These are phyloP conservation scores for Larix kaempferi DNA, from an alignment of 75 land plant species.

Conservation along the genomic window DNA sequence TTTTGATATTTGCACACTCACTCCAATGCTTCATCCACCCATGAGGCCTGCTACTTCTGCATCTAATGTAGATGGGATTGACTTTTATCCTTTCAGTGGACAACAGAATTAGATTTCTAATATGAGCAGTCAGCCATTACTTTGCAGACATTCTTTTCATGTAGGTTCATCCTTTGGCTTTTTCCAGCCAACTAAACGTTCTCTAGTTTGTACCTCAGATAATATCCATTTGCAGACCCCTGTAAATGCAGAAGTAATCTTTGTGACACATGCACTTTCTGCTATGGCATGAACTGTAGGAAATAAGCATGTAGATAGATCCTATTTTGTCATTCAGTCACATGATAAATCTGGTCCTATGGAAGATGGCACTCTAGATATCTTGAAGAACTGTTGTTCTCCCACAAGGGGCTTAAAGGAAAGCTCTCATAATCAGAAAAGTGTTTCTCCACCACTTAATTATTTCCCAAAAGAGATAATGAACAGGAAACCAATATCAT, in stretches of 20 bases:
- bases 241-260: conserved; percentile 23
- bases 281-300: background rate
- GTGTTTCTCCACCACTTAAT: conserved; percentile 66
- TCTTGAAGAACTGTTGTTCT: conserved; percentile 45
- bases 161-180: conserved; percentile 17
- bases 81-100: conserved; percentile 23
- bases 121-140: conserved; percentile 3
- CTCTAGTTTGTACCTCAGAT: conserved; percentile 13
- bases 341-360: conserved; percentile 1
- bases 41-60: conserved; percentile 19
- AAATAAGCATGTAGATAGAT: background rate
- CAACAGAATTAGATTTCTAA: conserved; percentile 18
- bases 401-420: conserved; percentile 49
- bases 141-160: conserved; percentile 16
- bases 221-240: conserved; percentile 14
- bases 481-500: conserved; percentile 25
- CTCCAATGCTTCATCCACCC: conserved; percentile 32
- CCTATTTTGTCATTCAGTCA: background rate
- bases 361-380: conserved; percentile 75
- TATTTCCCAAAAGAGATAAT: conserved; percentile 18
- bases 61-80: conserved; percentile 21
- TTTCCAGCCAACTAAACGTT: conserved; percentile 16
- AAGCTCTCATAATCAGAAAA: conserved; percentile 72
- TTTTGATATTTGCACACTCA: conserved; percentile 32
- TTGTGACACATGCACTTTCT: conserved; percentile 21